A percentile compares a stretch with the other conserved stretches of the same genome.
Conservation (phyloP, 2,329 filamentous ascomycete genomes). For the Clarireedia sp. region DNA sequence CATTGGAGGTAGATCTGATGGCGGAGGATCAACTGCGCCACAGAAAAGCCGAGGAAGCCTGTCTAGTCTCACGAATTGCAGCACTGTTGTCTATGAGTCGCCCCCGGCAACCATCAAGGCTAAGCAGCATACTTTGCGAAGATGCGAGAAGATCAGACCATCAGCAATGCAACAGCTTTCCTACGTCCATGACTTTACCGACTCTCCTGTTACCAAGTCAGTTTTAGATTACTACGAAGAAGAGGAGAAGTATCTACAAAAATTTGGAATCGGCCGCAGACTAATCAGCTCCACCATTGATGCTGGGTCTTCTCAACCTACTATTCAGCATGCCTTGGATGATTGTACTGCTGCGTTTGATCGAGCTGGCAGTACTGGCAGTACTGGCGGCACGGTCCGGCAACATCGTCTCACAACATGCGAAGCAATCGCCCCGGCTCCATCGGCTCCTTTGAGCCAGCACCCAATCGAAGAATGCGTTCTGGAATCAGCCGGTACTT, state of each 20-base stretch:
- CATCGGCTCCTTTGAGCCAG: not conserved
- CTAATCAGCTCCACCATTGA: not conserved
- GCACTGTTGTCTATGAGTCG: not conserved
- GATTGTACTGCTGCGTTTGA: not conserved
- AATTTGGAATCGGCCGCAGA: not conserved
- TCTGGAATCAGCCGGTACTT: not conserved
- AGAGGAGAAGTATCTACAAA: conserved; percentile 12
- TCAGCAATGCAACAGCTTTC: conserved; percentile 12
- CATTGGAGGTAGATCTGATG: not conserved
- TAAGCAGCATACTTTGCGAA: not conserved
- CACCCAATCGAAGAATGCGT: not conserved
- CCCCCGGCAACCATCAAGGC: not conserved
- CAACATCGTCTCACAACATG: not conserved
- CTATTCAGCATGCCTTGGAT: not conserved
- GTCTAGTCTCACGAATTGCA: not conserved
- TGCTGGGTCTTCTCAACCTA: not conserved
- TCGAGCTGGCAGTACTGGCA: not conserved
- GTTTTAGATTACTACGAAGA: conserved; percentile 21
- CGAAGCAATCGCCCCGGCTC: not conserved
- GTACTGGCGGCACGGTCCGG: not conserved
- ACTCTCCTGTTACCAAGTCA: conserved; percentile 19
- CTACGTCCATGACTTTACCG: conserved; percentile 23
- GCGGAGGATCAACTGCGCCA: not conserved
- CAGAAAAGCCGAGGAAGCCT: not conserved
- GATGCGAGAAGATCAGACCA: conserved; percentile 3